Conservation (phyloP, 805 yeast genomes). For the Cyberlindnera maritima region DNA sequence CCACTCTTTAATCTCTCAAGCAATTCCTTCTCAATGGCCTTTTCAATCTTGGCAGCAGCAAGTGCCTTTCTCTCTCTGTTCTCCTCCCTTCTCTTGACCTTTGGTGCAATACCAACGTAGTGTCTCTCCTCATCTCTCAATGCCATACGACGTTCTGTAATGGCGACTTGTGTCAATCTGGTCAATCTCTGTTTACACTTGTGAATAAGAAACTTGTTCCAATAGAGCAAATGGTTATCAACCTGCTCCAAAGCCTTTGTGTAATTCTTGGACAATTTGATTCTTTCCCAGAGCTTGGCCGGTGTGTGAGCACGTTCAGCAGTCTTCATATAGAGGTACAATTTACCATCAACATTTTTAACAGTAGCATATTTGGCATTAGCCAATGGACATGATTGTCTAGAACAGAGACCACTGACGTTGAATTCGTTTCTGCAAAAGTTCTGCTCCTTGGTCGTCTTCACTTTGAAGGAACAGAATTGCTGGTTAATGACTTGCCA, state of each 20-base stretch:
- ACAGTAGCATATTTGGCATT: slow-evolving; percentile 90
- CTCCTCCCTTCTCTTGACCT: slow-evolving; percentile 91
- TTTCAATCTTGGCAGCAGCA: slow-evolving; percentile 94
- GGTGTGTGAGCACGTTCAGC: slow-evolving; percentile 98
- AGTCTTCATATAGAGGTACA: slow-evolving; percentile 91
- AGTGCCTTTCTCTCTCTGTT: slow-evolving; percentile 95
- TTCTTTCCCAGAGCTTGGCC: slow-evolving; percentile 90
- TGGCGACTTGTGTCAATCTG: slow-evolving; percentile 90
- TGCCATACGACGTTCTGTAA: slow-evolving; percentile 91
- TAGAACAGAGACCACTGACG: slow-evolving; percentile 88
- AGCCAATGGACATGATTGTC: slow-evolving; percentile 96
- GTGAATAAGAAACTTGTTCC: slow-evolving; percentile 90
- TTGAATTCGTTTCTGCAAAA: slow-evolving; percentile 96
- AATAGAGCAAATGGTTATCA: slow-evolving; percentile 81
- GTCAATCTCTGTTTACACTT: slow-evolving; percentile 96
- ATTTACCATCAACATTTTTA: slow-evolving; percentile 71
- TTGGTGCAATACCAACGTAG: slow-evolving; percentile 88
- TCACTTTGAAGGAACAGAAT: slow-evolving; percentile 91
- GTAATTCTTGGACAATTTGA: slow-evolving; percentile 85
- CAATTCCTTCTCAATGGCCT: slow-evolving; percentile 93
- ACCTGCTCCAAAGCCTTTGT: slow-evolving; percentile 84
- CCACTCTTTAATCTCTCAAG: slow-evolving; percentile 94
- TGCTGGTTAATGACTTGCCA: slow-evolving; percentile 97
- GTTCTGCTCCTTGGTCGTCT: slow-evolving; percentile 83
- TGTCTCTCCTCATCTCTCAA: slow-evolving; percentile 89